Evolutionary conservation across 2,329 filamentous ascomycete genomes (phyloP).

Genomic region (Fusarium sulawesiense): DNA sequence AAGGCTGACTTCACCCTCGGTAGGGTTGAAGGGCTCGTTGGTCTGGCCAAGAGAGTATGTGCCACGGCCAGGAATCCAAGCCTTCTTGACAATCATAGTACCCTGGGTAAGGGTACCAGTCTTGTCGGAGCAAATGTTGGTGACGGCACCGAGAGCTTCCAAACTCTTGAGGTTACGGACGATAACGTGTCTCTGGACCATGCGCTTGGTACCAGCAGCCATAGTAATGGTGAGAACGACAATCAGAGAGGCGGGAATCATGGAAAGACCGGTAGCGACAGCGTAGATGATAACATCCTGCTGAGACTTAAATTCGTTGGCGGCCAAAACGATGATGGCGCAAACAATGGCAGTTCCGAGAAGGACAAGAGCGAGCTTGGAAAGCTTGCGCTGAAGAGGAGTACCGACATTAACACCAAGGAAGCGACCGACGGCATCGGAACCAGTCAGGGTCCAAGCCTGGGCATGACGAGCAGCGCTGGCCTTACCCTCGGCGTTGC

Average conservation of each 20-base stretch:
- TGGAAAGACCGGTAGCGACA: constrained; percentile 59
- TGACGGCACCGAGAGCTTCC: constrained; percentile 69
- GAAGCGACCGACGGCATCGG: constrained; percentile 70
- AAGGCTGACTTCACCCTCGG: constrained; percentile 59
- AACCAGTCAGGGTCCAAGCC: constrained; percentile 55
- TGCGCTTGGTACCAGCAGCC: constrained; percentile 63
- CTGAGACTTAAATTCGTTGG: constrained; percentile 66
- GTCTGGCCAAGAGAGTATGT: constrained; percentile 61
- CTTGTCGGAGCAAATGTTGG: constrained; percentile 68
- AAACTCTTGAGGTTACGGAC: constrained; percentile 63
- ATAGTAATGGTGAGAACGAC: constrained; percentile 70
- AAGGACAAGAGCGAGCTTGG: constrained; percentile 73
- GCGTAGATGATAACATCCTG: constrained; percentile 70
- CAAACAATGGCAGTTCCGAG: constrained; percentile 75
- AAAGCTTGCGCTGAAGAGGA: constrained; percentile 75
- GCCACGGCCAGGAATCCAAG: constrained; percentile 62
- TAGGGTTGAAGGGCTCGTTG: constrained; percentile 68
- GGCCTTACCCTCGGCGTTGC: constrained; percentile 57
- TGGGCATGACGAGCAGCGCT: constrained; percentile 49
- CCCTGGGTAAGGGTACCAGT: constrained; percentile 66
- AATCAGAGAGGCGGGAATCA: constrained; percentile 62
- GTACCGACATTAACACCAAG: constrained; percentile 76
- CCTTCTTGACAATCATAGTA: constrained; percentile 66
- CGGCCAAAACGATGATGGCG: constrained; percentile 75
- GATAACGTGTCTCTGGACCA: constrained; percentile 65